These are phyloP conservation scores for Botrytis fabae DNA, from an alignment of 2,329 filamentous ascomycete species.

Conservation along the genomic window DNA sequence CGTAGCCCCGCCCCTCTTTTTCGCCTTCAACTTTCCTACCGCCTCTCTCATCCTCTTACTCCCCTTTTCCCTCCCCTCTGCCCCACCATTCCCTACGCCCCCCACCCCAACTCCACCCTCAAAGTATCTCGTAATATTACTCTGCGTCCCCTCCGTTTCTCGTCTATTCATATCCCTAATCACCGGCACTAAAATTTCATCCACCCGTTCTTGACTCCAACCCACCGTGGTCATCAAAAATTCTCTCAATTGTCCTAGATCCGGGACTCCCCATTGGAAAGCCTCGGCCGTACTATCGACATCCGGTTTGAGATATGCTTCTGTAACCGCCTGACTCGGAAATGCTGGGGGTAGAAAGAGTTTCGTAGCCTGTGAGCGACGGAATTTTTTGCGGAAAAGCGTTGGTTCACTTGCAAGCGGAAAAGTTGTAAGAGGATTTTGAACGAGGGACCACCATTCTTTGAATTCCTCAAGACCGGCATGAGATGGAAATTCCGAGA, in stretches of 20 bases:
- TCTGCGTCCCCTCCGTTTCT: slow-evolving; percentile 86
- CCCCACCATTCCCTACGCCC: slow-evolving; percentile 59
- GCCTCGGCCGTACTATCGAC: slow-evolving; percentile 75
- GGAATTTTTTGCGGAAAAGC: slow-evolving; percentile 82
- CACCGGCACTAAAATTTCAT: slow-evolving; percentile 93
- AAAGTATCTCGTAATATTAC: slow-evolving; percentile 94
- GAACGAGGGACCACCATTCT: slow-evolving; percentile 83
- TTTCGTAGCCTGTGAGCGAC: slow-evolving; percentile 74
- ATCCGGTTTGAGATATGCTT: slow-evolving; percentile 83
- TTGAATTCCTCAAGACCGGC: slow-evolving; percentile 70
- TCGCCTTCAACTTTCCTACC: slow-evolving; percentile 64
- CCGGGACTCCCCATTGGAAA: slow-evolving; percentile 96
- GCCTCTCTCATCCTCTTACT: slow-evolving; percentile 79
- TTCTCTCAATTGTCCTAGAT: slow-evolving; percentile 77
- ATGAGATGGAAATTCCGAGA: slow-evolving; percentile 74
- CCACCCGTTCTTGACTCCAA: slow-evolving; percentile 87
- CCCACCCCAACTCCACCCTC: slow-evolving; percentile 71
- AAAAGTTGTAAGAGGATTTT: slow-evolving; percentile 56
- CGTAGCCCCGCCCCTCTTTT: slow-evolving; percentile 37
- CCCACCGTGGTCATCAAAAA: slow-evolving; percentile 93
- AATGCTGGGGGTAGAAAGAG: slow-evolving; percentile 82
- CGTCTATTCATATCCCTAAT: slow-evolving; percentile 93
- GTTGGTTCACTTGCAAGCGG: slow-evolving; percentile 59
- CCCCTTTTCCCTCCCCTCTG: slow-evolving; percentile 51
- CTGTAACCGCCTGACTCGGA: slow-evolving; percentile 73